Evolutionary conservation across 106 monocot species (phyloP).

Genomic region (Allium fistulosum): DNA sequence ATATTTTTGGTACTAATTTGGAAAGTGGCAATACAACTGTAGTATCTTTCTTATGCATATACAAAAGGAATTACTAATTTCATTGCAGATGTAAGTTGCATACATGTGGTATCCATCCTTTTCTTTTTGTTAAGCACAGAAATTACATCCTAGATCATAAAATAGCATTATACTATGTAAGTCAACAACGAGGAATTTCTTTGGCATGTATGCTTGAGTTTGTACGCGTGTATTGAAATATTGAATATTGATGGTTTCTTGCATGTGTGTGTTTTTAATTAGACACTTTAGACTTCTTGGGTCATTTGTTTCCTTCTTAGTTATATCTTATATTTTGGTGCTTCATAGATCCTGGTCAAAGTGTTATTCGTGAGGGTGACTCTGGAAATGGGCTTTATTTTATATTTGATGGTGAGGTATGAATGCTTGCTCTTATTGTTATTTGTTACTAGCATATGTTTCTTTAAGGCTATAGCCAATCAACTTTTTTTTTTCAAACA

Average conservation of each 20-base stretch:
- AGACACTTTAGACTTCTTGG: not conserved
- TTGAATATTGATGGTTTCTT: not conserved
- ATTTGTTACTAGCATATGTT: not conserved
- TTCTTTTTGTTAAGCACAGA: too few relatives aligned
- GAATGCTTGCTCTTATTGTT: not conserved
- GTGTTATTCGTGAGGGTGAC: constrained; percentile 68
- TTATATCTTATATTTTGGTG: not conserved
- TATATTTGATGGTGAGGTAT: constrained; percentile 80
- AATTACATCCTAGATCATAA: too few relatives aligned
- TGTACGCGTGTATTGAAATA: not conserved
- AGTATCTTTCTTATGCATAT: too few relatives aligned
- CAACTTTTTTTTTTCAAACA: not conserved
- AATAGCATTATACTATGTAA: too few relatives aligned
- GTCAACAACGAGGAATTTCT: too few relatives aligned
- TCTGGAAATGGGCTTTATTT: constrained; percentile 62
- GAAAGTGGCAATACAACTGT: too few relatives aligned
- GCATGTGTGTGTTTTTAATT: not conserved
- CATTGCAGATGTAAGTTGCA: too few relatives aligned
- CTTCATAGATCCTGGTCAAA: constrained; percentile 51
- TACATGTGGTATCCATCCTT: too few relatives aligned
- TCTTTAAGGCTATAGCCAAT: not conserved
- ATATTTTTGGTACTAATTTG: too few relatives aligned
- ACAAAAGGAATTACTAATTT: too few relatives aligned
- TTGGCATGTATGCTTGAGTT: not conserved
- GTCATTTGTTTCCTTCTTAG: not conserved